Base-by-base conservation (phyloP, 2,329 filamentous ascomycete species). In the Venturia oleaginea region DNA sequence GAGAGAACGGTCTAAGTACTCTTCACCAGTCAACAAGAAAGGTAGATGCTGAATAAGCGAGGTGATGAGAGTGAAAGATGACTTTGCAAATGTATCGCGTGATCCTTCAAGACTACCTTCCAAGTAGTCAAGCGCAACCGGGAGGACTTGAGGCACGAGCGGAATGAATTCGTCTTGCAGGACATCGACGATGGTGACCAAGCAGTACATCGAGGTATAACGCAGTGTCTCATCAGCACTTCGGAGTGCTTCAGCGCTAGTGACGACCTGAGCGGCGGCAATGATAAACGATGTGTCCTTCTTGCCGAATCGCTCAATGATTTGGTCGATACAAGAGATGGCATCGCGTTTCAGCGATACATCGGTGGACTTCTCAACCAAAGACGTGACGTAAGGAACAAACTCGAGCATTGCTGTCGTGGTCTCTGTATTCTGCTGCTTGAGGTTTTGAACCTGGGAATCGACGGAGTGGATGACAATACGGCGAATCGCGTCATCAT, bases 231-330 rank as follows among this genome's bases (percentile, higher is more conserved):
- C 80, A 70, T 96, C 89, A 15, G 82, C 76, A 72, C 89, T 87
- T 43, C 89, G 90, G 60, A 97, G 83, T 67, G 91, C 93, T 68
- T 89, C 81, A 64, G 86, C 79, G 51, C 92, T 86, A 43, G 90
- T 86, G 70, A 99, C 88, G 1, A 88, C 88, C 66, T 86, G 81
- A 4, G 92, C 91, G 5, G 92, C 89, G 4, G 84, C 84, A 32
- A 89, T 82, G 55, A 96, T 89, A 55, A 86, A 87, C 68, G 89
- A 85, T 1, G 89, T 81, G 71, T 96, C 90, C 74, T 92, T 95
- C 80, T 94, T 95, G 69, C 94, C 95, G 73, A 96, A 97, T 74
- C 93, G 93, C 76, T 97, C 92, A 2, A 90, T 85, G 67, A 99
- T 95, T 75, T 91, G 90, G 76, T 97, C 92, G 55, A 97, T 88